Evolutionary conservation across 768 basidiomycete genomes (phyloP), one percentile per base, ranked within the genome.

Genomic region (Porphyrellus cyaneotinctus): DNA sequence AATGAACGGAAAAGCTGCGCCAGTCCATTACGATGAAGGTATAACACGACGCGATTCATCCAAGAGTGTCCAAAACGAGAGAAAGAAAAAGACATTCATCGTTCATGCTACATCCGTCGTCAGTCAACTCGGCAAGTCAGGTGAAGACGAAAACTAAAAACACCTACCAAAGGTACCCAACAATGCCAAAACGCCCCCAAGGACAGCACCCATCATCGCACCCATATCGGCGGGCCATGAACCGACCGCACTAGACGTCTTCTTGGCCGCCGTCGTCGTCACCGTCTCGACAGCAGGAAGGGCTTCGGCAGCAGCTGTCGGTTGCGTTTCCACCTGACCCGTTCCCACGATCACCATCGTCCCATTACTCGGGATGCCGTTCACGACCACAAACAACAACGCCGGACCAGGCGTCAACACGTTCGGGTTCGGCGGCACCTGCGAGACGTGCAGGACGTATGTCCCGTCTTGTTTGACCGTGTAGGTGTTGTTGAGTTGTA

Each of bases 381-480:
- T 77, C 56, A 97, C 79, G 32, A 83, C 87, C 53, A 95, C 88
- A 63, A 83, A 97, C 54, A 95, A 54, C 57, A 94, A 74, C 1
- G 81, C 88, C 9, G 95, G 94, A 6, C 95, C 95, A 6, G 95
- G 95, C 61, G 88, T 85, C 75, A 97, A 80, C 62, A 97, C 60
- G 65, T 90, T 87, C 11, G 94, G 74, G 70, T 89, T 92, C 0
- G 91, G 88, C 0, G 91, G 91, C 9, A 83, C 77, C 65, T 95
- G 94, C 2, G 87, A 72, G 41, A 91, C 87, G 68, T 95, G 86
- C 3, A 97, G 72, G 10, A 78, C 80, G 58, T 91, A 84, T 17
- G 85, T 82, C 18, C 88, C 87, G 57, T 93, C 83, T n/a, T 63
- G 67, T 65, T 89, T 82, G 51, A 92, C 87, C 0, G 83, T 87